Conservation (phyloP, 75 land plant species). For the Cupressus sempervirens region DNA sequence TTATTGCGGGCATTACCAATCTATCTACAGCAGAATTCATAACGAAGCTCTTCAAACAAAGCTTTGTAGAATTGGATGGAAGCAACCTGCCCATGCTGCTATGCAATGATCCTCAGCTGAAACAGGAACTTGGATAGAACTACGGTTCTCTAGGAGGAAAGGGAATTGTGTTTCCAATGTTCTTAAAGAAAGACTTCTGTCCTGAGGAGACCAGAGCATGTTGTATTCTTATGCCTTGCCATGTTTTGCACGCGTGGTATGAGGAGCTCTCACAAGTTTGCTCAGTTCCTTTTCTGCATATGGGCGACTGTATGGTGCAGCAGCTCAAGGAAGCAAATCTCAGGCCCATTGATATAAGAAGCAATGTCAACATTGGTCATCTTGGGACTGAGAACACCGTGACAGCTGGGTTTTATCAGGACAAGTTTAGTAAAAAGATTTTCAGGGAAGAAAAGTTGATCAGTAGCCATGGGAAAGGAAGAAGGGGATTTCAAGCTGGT, state of each 20-base stretch:
- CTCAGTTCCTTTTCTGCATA: slow-evolving; percentile 50
- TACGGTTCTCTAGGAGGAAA: slow-evolving; percentile 9
- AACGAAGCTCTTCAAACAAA: slow-evolving; percentile 29
- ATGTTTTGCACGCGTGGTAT: slow-evolving; percentile 48
- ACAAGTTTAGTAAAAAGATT: slow-evolving; percentile 40
- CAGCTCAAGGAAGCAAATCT: slow-evolving; percentile 58
- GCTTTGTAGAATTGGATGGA: slow-evolving; percentile 20
- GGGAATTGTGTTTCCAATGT: neutral
- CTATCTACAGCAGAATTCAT: slow-evolving; percentile 40
- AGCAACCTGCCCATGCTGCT: slow-evolving; percentile 41
- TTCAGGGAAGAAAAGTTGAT: neutral
- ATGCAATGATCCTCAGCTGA: slow-evolving; percentile 45
- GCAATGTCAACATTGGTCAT: slow-evolving; percentile 44
- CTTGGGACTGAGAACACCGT: slow-evolving; percentile 35
- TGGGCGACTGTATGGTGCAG: slow-evolving; percentile 50
- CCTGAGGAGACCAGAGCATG: slow-evolving; percentile 57
- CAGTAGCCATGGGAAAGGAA: neutral
- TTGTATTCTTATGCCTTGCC: slow-evolving; percentile 70
- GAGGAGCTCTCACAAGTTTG: slow-evolving; percentile 41
- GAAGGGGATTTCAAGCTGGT: slow-evolving; percentile 46
- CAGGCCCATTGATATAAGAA: slow-evolving; percentile 55
- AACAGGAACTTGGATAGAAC: slow-evolving; percentile 14
- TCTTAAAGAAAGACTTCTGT: slow-evolving; percentile 39
- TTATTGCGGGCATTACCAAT: slow-evolving; percentile 47
- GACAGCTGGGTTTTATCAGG: slow-evolving; percentile 51